phyloP scores from a whole-genome alignment of 23 red algal species.

The Gracilaria domingensis region DNA sequence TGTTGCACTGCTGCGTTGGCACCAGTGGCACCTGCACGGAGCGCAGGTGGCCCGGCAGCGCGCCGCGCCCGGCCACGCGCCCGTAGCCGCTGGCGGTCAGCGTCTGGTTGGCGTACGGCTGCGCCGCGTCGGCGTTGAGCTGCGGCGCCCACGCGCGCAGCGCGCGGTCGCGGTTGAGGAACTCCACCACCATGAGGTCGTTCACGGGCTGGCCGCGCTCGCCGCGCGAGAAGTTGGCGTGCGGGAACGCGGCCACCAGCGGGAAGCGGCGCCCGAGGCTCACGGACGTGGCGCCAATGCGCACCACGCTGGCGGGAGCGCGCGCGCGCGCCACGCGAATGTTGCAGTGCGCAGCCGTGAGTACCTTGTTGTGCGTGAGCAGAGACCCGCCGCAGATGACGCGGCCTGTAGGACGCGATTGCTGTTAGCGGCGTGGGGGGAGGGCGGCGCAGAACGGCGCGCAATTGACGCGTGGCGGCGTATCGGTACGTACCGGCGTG shows the following conservation, averaged over 20 bases:
- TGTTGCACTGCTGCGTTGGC: background rate
- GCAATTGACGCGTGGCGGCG: too few relatives aligned
- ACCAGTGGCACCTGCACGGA: slow-evolving; percentile 43
- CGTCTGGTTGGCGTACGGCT: background rate
- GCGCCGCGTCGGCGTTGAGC: slow-evolving; percentile 12
- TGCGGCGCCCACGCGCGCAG: slow-evolving; percentile 28
- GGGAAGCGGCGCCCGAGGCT: background rate
- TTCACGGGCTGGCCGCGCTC: slow-evolving; percentile 20
- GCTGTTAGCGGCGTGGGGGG: too few relatives aligned
- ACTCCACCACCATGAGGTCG: slow-evolving; percentile 68
- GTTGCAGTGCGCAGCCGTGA: slow-evolving; percentile 43
- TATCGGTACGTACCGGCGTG: slow-evolving; percentile 12
- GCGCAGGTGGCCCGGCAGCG: slow-evolving; percentile 45
- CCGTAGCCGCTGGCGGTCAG: slow-evolving; percentile 59
- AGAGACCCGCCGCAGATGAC: slow-evolving; percentile 60
- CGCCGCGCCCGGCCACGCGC: background rate
- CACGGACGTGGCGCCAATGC: slow-evolving; percentile 25
- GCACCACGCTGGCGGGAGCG: background rate
- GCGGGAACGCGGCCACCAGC: slow-evolving; percentile 32
- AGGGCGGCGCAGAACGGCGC: too few relatives aligned
- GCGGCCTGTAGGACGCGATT: slow-evolving; percentile 22
- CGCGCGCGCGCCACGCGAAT: slow-evolving; percentile 2
- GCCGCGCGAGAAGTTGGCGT: slow-evolving; percentile 39
- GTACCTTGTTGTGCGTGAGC: slow-evolving; percentile 50
- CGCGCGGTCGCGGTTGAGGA: slow-evolving; percentile 18